phyloP scores from a whole-genome alignment of 495 filamentous ascomycete species.

The Thermothielavioides terrestris region DNA sequence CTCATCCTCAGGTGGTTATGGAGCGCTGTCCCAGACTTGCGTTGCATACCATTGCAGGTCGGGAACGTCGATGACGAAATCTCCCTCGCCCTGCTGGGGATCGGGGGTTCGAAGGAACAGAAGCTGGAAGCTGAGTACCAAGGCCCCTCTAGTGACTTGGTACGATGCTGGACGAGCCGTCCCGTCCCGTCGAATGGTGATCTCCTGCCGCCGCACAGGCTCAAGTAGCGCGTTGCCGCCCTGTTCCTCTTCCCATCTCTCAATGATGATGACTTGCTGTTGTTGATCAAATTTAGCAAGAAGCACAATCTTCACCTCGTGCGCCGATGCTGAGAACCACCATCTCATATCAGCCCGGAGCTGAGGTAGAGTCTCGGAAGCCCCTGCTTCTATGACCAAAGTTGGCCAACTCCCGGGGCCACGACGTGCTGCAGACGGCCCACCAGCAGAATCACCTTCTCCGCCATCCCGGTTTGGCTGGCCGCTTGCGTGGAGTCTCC shows the following conservation, averaged over 20 bases:
- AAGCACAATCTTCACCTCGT: constrained; percentile 24
- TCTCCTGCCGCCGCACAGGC: neutral
- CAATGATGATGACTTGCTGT: constrained; percentile 10
- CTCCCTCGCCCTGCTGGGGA: no score
- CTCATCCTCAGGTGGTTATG: no score
- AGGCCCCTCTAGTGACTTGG: constrained; percentile 16
- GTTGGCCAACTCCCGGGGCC: constrained; percentile 21
- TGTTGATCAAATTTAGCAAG: constrained; percentile 13
- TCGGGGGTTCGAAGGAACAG: no score
- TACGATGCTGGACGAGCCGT: constrained; percentile 12
- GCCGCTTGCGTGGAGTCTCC: no score
- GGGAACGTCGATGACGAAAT: no score
- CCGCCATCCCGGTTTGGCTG: no score
- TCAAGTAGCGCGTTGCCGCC: neutral
- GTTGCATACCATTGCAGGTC: no score
- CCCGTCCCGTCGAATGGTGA: neutral
- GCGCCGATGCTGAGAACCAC: constrained; percentile 27
- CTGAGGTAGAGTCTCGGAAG: constrained; percentile 16
- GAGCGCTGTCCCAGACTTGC: no score
- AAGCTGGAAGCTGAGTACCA: no score
- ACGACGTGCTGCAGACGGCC: constrained; percentile 12
- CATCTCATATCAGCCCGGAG: constrained; percentile 21
- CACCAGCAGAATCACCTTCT: constrained; percentile 19
- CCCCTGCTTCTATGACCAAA: constrained; percentile 26
- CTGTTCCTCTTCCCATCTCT: neutral